Percentiles rank a stretch among this genome's conserved stretches.
phyloP scores from a whole-genome alignment of 2,329 filamentous ascomycete genomes.

The Phyllosticta paracitricarpa region DNA sequence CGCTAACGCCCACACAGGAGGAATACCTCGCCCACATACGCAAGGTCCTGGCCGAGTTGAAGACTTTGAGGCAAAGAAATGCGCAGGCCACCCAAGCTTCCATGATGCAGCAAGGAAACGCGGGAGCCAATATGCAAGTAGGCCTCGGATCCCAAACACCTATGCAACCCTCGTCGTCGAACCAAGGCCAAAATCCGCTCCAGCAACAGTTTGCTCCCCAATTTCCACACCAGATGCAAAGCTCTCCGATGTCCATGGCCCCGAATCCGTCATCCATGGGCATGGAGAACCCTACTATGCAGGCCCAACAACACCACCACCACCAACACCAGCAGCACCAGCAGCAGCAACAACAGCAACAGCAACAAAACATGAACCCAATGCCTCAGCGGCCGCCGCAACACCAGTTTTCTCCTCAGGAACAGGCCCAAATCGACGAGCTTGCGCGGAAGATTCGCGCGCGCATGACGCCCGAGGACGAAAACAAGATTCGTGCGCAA shows the following conservation, averaged over 20 bases:
- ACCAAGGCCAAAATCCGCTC: constrained; percentile 32
- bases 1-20: neutral
- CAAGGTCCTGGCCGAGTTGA: neutral
- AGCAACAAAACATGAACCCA: neutral
- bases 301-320: constrained; percentile 18
- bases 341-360: neutral
- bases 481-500: constrained; percentile 32
- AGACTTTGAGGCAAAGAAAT: constrained; percentile 3
- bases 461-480: constrained; percentile 39
- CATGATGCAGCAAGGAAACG: constrained; percentile 6
- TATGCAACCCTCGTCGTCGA: constrained; percentile 25
- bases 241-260: constrained; percentile 37
- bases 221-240: constrained; percentile 41
- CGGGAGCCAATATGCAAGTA: constrained; percentile 13
- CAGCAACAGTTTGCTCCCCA: constrained; percentile 37
- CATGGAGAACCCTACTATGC: constrained; percentile 18
- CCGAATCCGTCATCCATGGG: constrained; percentile 24
- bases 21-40: neutral
- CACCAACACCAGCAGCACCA: constrained; percentile 19
- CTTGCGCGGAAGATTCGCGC: constrained; percentile 39
- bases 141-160: constrained; percentile 27
- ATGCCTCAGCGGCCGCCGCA: constrained; percentile 18
- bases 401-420: constrained; percentile 8
- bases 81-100: constrained; percentile 2
- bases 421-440: constrained; percentile 17